Percentiles rank a stretch among this genome's conserved stretches.
phyloP scores from a whole-genome alignment of 2,329 filamentous ascomycete species.

The Pseudocercospora crystallina region DNA sequence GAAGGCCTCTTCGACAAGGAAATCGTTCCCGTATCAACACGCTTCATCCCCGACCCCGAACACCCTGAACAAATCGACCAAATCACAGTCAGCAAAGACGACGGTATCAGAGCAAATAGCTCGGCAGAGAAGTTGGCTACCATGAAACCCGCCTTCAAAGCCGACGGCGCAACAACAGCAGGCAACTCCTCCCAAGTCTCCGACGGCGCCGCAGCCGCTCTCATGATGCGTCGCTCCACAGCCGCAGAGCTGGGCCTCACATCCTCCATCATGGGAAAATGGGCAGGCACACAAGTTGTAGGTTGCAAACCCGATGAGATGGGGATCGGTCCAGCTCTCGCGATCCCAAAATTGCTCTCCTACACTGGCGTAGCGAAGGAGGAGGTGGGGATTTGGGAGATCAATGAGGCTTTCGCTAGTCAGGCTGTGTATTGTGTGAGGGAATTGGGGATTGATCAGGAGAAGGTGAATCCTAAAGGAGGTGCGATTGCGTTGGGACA shows the following conservation, averaged over 20 bases:
- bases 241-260: conserved; percentile 71
- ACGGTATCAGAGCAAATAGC: conserved; percentile 73
- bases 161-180: conserved; percentile 74
- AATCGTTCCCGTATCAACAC: conserved; percentile 76
- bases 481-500: conserved; percentile 94
- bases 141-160: conserved; percentile 82
- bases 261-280: conserved; percentile 74
- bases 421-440: conserved; percentile 70
- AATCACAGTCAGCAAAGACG: conserved; percentile 73
- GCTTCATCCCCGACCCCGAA: conserved; percentile 64
- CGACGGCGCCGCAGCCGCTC: conserved; percentile 79
- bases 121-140: conserved; percentile 69
- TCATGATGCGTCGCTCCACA: conserved; percentile 82
- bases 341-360: conserved; percentile 77
- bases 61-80: conserved; percentile 49
- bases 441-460: conserved; percentile 65
- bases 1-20: conserved; percentile 72
- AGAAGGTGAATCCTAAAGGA: conserved; percentile 84
- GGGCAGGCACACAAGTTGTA: conserved; percentile 71
- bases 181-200: conserved; percentile 84
- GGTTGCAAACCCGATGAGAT: conserved; percentile 90
- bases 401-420: conserved; percentile 77
- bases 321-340: conserved; percentile 84
- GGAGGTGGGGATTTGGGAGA: conserved; percentile 85
- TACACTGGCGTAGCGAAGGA: conserved; percentile 64